Conservation (phyloP, 768 basidiomycete genomes). For the Sporobolomyces phaffii region DNA sequence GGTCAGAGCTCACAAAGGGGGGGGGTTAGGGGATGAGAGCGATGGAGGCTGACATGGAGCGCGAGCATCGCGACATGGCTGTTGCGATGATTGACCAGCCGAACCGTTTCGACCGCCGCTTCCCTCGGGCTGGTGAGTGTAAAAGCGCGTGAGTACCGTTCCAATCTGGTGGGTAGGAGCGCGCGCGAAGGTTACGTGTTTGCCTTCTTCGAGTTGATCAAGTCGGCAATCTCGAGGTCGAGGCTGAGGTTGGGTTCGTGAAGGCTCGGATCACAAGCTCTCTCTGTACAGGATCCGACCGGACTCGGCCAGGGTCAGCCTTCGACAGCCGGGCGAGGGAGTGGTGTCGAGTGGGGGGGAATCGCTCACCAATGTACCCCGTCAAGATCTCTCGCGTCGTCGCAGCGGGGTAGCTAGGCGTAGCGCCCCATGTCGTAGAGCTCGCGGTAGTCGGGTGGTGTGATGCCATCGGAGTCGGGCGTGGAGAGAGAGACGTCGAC, state of each 20-base stretch:
- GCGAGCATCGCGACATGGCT: conserved; percentile 84
- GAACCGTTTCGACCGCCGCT: conserved; percentile 75
- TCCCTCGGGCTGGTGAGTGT: conserved; percentile 67
- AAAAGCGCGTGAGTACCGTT: too few relatives aligned
- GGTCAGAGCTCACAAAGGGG: background rate
- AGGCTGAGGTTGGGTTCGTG: conserved; percentile 85
- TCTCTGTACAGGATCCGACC: conserved; percentile 46
- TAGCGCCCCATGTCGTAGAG: background rate
- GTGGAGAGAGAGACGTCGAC: background rate
- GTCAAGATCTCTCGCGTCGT: conserved; percentile 18
- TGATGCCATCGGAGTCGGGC: conserved; percentile 2
- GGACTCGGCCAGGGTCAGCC: background rate
- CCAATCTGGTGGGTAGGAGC: too few relatives aligned
- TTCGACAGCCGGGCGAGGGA: background rate
- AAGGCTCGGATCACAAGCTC: conserved; percentile 78
- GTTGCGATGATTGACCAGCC: conserved; percentile 83
- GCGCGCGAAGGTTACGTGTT: too few relatives aligned
- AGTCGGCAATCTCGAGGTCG: conserved; percentile 88
- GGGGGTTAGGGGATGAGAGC: background rate
- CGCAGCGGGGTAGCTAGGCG: background rate
- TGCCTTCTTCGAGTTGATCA: conserved; percentile 89
- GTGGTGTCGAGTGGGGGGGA: background rate
- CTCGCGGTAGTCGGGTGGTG: conserved; percentile 21
- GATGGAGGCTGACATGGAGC: conserved; percentile 51
- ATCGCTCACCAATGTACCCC: conserved; percentile 30